Evolutionary conservation across 768 basidiomycete species (phyloP), one percentile per base, ranked within the genome.

Genomic region (Lyophyllum semitale): DNA sequence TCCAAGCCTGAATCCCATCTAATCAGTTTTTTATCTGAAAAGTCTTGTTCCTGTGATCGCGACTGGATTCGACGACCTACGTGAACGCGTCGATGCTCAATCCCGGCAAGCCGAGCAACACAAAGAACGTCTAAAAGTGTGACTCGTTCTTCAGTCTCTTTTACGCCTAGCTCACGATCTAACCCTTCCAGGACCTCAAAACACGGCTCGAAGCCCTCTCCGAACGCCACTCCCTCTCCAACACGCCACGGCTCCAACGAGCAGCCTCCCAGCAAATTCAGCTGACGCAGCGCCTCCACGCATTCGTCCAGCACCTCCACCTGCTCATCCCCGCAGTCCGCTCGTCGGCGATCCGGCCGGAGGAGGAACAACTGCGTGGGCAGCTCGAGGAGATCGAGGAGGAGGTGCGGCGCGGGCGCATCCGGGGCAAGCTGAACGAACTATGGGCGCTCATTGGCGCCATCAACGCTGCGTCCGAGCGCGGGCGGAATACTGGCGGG

Each of bases 401-500:
- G 50, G 91, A 93, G 66, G 66, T 93, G 56, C 81, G 82, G 46
- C 71, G 72, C 51, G 83, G 88, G 48, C 71, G 88, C 63, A 76
- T 88, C 71, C 80, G 83, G 30, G 85, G 85, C 41, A 90, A 89
- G 64, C 66, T 91, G 64, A 91, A 89, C 59, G 93, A 94, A 65
- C 72, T 95, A 25, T 95, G 93, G 93, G 91, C 90, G 15, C 73
- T 91, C 13, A 80, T 94, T 8, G 91, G 91, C 3, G 84, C 88
- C 42, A 74, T 93, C 17, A 81, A 81, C 41, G 84, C 88, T 8
- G 78, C 83, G 25, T 72, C 79, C 61, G 84, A 87, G 63, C 70
- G 77, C 38, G 79, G 76, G 44, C 77, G 79, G 57, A 69, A 65
- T 20, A 71, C 69, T 27, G 62, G 64, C 12, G 78, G 77, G 15